These are phyloP conservation scores for Vitis cinerea DNA, from an alignment of 164 flowering plant genomes.

Conservation along the genomic window DNA sequence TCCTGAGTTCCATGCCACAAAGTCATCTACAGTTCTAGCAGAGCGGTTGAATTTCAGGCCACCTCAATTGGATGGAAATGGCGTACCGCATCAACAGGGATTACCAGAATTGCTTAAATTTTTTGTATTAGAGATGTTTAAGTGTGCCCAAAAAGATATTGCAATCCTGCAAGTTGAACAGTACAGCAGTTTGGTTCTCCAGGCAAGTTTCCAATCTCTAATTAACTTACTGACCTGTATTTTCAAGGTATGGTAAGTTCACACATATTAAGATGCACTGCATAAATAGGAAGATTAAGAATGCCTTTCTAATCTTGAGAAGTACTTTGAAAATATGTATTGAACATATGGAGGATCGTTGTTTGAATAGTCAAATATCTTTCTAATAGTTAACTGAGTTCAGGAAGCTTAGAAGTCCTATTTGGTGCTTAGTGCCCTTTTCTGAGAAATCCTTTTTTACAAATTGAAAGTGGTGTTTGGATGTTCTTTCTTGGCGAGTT, in stretches of 20 bases:
- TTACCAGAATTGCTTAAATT: constrained; percentile 63
- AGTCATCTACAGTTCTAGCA: constrained; percentile 56
- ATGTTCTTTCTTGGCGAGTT: neutral
- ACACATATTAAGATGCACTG: neutral
- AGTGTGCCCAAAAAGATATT: constrained; percentile 38
- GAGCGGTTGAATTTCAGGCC: constrained; percentile 54
- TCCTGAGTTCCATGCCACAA: constrained; percentile 54
- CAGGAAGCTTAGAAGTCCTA: neutral
- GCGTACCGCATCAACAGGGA: constrained; percentile 31
- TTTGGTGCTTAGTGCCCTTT: no score
- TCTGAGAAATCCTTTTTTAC: no score
- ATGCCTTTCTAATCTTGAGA: neutral
- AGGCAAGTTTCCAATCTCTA: constrained; percentile 44
- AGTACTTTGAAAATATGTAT: neutral
- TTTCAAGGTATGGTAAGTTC: no score
- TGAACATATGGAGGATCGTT: no score
- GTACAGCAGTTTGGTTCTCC: constrained; percentile 78
- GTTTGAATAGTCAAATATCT: no score
- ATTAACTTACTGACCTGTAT: neutral
- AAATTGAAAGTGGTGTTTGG: no score
- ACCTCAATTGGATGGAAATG: constrained; percentile 27
- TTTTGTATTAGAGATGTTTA: constrained; percentile 58
- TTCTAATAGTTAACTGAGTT: neutral
- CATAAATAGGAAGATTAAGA: neutral
- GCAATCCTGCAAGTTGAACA: constrained; percentile 53